Evolutionary conservation across 2,329 filamentous ascomycete species (phyloP).

Genomic region (Botrytis cinerea): DNA sequence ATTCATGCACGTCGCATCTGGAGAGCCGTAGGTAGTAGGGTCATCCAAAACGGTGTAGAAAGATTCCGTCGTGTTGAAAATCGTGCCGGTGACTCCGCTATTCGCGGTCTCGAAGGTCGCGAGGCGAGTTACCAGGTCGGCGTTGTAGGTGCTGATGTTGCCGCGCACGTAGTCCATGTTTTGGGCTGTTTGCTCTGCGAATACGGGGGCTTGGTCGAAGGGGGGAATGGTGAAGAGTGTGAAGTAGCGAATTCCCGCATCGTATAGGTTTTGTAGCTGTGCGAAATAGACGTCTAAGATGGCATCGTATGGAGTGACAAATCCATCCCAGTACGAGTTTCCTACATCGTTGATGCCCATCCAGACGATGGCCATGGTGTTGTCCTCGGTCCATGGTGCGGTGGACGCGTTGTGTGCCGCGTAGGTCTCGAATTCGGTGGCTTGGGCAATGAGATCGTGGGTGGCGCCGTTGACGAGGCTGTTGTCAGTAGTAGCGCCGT

Average conservation of each 20-base stretch:
- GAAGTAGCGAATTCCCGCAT: conserved; percentile 9
- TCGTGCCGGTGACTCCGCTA: background rate
- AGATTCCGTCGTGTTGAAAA: conserved; percentile 11
- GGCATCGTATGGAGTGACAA: background rate
- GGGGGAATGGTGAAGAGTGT: conserved; percentile 13
- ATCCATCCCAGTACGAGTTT: conserved; percentile 18
- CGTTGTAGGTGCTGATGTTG: conserved; percentile 14
- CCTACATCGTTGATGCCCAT: conserved; percentile 20
- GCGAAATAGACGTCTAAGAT: conserved; percentile 5
- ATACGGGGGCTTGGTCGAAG: conserved; percentile 16
- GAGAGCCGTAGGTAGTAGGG: background rate
- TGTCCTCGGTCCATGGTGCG: conserved; percentile 4
- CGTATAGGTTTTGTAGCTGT: background rate
- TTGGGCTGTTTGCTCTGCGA: background rate
- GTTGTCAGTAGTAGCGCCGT: conserved; percentile 16
- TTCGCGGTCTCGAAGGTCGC: conserved; percentile 6
- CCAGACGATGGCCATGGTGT: conserved; percentile 14
- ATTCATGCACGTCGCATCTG: conserved; percentile 5
- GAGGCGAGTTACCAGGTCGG: background rate
- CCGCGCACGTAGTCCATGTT: conserved; percentile 4
- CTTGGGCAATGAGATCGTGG: conserved; percentile 16
- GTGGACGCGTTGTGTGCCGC: background rate
- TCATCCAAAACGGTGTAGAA: conserved; percentile 4
- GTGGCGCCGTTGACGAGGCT: background rate
- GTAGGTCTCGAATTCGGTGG: conserved; percentile 11